Evolutionary conservation across 352 stramenopile species (phyloP), one percentile per base, ranked within the genome.

Genomic region (Thraustochytrium striatum): DNA sequence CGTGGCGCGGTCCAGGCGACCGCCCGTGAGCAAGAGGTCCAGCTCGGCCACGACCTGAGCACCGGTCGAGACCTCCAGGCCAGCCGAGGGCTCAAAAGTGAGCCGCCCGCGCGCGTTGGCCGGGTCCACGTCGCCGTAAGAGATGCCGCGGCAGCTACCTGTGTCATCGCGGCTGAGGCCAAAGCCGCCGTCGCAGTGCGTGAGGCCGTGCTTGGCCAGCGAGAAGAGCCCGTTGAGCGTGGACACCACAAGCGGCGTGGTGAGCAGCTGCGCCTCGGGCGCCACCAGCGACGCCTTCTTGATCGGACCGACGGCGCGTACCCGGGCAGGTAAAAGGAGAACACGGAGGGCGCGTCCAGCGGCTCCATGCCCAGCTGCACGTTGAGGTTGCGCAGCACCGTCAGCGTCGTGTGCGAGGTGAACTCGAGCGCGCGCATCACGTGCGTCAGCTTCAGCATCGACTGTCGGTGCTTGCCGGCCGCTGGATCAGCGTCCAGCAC

Each of bases 291-390:
- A 57, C 52, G 79, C 81, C 33, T 78, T 72, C 2, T 81, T 19
- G 0, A 85, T 80, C 39, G 81, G 72, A 9, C 85, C 85, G 38
- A 25, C 44, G 70, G 57, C 33, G 83, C 30, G 73, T 79, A 83
- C 21, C 88, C 80, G 38, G 87, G 86, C 13, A 85, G 65, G 69
- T 88, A 89, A 69, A 85, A 91, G 21, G 68, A 84, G 73, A 90
- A 91, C 0, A 90, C 86, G 30, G 68, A 84, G 13, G 85, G 84
- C 35, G 85, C 85, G 33, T 85, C 61, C 43, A 88, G 82, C 11
- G 82, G 43, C 28, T 84, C 83, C 81, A 91, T 83, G 3, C 87
- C 87, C 70, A 88, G 86, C 58, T 84, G 84, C 16, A 69, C 72
- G 41, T 62, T 36, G 39, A 89, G 33, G 19, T 43, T 33, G 21